A percentile compares a stretch with the other conserved stretches of the same genome.
These are phyloP conservation scores for Panaeolus papilionaceus DNA, from an alignment of 768 basidiomycete species.

Conservation along the genomic window DNA sequence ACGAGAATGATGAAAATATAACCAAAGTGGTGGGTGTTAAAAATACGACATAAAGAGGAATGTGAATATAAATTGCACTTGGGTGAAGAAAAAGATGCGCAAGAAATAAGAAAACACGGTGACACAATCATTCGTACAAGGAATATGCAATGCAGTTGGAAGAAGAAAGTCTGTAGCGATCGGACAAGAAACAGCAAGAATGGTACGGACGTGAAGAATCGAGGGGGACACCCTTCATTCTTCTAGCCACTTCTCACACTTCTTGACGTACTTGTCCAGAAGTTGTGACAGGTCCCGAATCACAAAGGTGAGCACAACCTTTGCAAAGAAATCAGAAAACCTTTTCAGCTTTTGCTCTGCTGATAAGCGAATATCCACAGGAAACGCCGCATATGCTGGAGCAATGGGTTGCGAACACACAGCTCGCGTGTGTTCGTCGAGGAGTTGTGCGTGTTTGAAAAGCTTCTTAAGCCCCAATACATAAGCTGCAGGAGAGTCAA, in stretches of 20 bases:
- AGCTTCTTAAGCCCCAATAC: conserved; percentile 77
- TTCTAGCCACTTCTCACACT: conserved; percentile 90
- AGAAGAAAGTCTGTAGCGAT: background rate
- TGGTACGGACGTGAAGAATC: conserved; percentile 20
- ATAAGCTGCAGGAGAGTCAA: conserved; percentile 89
- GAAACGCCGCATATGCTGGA: conserved; percentile 76
- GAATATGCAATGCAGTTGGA: conserved; percentile 3
- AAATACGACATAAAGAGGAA: conserved; percentile 38
- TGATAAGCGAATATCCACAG: conserved; percentile 62
- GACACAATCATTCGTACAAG: conserved; percentile 18
- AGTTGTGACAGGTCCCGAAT: conserved; percentile 86
- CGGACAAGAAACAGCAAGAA: conserved; percentile 2
- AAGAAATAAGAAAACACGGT: conserved; percentile 11
- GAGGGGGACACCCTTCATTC: conserved; percentile 53
- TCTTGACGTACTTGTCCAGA: conserved; percentile 93
- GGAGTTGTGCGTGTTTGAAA: conserved; percentile 76
- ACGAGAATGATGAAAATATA: conserved; percentile 28
- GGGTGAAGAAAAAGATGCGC: background rate
- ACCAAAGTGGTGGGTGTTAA: conserved; percentile 22
- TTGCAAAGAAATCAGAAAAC: conserved; percentile 91
- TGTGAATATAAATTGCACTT: conserved; percentile 26
- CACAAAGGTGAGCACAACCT: conserved; percentile 88
- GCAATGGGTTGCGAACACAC: conserved; percentile 67
- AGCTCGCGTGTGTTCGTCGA: conserved; percentile 88
- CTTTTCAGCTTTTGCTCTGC: conserved; percentile 80